Evolutionary conservation across 2,329 filamentous ascomycete species (phyloP).

Genomic region (Hawksworthiomyces lignivorus): DNA sequence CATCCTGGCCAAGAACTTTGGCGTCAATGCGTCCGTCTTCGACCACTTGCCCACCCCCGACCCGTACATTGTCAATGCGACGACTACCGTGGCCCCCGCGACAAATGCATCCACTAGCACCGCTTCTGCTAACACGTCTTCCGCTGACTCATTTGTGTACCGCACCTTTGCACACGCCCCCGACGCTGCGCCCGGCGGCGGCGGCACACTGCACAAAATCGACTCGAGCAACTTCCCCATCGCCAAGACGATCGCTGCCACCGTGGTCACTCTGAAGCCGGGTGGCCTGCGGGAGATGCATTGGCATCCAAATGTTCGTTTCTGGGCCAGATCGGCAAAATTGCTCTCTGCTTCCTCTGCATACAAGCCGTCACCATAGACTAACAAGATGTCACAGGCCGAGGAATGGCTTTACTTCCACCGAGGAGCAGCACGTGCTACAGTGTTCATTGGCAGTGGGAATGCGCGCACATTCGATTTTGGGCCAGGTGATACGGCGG

Average conservation of each 20-base stretch:
- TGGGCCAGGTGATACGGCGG: slow-evolving; percentile 57
- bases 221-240: slow-evolving; percentile 62
- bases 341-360: too few species aligned
- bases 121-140: too few species aligned
- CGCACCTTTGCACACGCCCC: slow-evolving; percentile 47
- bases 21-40: slow-evolving; percentile 52
- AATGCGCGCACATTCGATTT: slow-evolving; percentile 62
- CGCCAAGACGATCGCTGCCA: slow-evolving; percentile 57
- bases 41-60: slow-evolving; percentile 46
- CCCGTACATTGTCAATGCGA: slow-evolving; percentile 56
- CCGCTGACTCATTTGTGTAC: too few species aligned
- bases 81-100: slow-evolving; percentile 37
- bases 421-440: slow-evolving; percentile 51
- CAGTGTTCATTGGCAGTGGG: slow-evolving; percentile 54
- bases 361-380: too few species aligned
- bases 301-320: slow-evolving; percentile 59
- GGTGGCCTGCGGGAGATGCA: slow-evolving; percentile 57
- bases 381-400: slow-evolving; percentile 39
- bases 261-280: slow-evolving; percentile 56
- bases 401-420: slow-evolving; percentile 69
- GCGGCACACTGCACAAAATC: slow-evolving; percentile 52
- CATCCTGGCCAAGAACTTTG: slow-evolving; percentile 63
- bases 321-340: too few species aligned
- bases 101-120: too few species aligned
- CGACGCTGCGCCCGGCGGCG: slow-evolving; percentile 20